These are phyloP conservation scores for Hondaea fermentalgiana DNA, from an alignment of 108 stramenopile genomes.

Conservation along the genomic window DNA sequence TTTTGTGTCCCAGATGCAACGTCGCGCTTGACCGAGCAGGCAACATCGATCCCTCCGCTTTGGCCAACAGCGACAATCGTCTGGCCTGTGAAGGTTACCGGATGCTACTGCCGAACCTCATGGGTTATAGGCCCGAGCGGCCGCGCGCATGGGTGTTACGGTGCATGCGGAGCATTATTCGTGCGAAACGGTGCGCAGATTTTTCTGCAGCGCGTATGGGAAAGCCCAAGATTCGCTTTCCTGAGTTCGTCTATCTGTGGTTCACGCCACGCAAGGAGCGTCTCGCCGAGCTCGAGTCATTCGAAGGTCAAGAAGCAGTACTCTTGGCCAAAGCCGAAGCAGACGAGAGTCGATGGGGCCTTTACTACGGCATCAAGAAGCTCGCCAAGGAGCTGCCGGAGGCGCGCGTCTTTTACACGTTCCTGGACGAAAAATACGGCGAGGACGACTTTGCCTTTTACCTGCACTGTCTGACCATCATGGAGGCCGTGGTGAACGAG, in stretches of 20 bases:
- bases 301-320: neutral
- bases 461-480: constrained; percentile 23
- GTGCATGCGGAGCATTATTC: constrained; percentile 37
- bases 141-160: constrained; percentile 34
- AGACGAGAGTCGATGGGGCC: constrained; percentile 57
- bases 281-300: neutral
- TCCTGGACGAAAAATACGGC: constrained; percentile 50
- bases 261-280: constrained; percentile 33
- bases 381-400: constrained; percentile 26
- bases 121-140: constrained; percentile 29
- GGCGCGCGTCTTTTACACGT: constrained; percentile 36
- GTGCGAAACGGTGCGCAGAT: neutral
- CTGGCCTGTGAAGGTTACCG: constrained; percentile 44
- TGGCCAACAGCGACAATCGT: neutral
- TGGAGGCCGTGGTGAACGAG: constrained; percentile 20
- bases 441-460: constrained; percentile 44
- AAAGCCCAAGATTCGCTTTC: constrained; percentile 41
- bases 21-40: constrained; percentile 39
- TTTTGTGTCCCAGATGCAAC: constrained; percentile 48
- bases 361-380: constrained; percentile 55
- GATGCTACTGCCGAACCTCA: constrained; percentile 43
- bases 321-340: neutral
- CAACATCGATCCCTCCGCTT: constrained; percentile 31
- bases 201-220: constrained; percentile 19
- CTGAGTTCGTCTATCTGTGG: constrained; percentile 59